A percentile compares a stretch with the other conserved stretches of the same genome.
phyloP scores from a whole-genome alignment of 164 flowering plant species.

The Saururus chinensis region DNA sequence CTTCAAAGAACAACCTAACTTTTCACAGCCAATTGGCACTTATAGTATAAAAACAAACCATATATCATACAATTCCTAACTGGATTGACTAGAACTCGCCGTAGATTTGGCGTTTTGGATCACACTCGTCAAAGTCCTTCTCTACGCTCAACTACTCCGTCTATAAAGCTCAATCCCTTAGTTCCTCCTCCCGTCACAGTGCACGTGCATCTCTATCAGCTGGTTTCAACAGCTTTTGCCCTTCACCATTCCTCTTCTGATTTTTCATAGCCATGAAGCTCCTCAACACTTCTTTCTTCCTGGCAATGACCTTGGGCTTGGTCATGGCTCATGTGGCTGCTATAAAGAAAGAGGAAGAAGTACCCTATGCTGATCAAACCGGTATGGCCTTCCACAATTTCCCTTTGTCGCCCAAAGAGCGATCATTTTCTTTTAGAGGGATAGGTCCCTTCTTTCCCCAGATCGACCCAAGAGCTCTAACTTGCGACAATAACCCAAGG shows the following conservation, averaged over 20 bases:
- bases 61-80: not conserved
- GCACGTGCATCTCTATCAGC: not conserved
- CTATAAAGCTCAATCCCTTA: too few relatives aligned
- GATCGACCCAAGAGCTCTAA: not conserved
- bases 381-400: not conserved
- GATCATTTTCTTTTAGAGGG: slow-evolving; percentile 6
- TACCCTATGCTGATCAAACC: too few relatives aligned
- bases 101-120: too few relatives aligned
- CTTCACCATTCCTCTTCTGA: not conserved
- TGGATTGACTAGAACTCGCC: not conserved
- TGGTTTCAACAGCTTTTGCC: not conserved
- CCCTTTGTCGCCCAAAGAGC: not conserved
- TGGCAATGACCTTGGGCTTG: slow-evolving; percentile 1
- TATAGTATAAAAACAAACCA: too few relatives aligned
- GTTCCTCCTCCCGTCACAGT: not conserved
- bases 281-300: slow-evolving; percentile 4
- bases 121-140: too few relatives aligned
- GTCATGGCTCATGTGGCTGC: not conserved
- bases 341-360: not conserved
- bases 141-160: too few relatives aligned
- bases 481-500: slow-evolving; percentile 12
- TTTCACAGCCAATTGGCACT: too few relatives aligned
- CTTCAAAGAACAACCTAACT: not conserved
- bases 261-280: slow-evolving; percentile 1
- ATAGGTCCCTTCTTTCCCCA: slow-evolving; percentile 5